Evolutionary conservation across 176 grass and related monocot genomes (phyloP), one percentile per base, ranked within the genome.

Genomic region (Pontederia paniculata): DNA sequence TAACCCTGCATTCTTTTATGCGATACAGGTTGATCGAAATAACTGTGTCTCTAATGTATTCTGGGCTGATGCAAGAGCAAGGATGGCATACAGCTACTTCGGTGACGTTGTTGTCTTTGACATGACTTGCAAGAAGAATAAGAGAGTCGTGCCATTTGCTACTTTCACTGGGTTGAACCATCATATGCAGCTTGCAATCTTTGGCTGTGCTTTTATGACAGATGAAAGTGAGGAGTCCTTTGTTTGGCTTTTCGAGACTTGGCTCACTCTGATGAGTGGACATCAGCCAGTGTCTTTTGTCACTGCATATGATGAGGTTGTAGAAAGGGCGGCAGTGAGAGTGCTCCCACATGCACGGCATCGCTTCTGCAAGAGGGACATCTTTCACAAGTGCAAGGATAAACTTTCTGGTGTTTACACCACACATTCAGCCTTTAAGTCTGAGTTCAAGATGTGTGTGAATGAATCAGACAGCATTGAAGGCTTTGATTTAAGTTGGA

Each of bases 111-210:
- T 78, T 23, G 47, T 44, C n/a, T 63, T 88, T 46, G 84, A 88
- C 65, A 62, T 78, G 50, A 88, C 70, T 15, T 88, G 78, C 69
- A 78, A 69, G 66, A 88, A 62, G 50, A 88, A 81, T 45, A 77
- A 66, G 18, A 65, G 44, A 8, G 19, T 52, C 43, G 78, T 76
- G 44, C 78, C 75, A 12, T 78, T 88, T 60, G 52, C 23, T 10
- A 75, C 67, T 25, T 82, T 82, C n/a, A 82, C 84, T 9, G 75
- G 84, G 7, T 2, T 79, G 58, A 88, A 82, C 76, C 84, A 86
- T 64, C 83, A 82, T 63, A 78, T 67, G 62, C 80, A 88, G 63
- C 51, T 55, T 42, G 44, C 82, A 52, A 51, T 72, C 5, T 82
- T 88, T 50, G 84, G 84, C 4, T 88, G 75, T 51, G 78, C 78